phyloP scores from a whole-genome alignment of 305 asterid genomes.

The Fraxinus xanthoxyloides region DNA sequence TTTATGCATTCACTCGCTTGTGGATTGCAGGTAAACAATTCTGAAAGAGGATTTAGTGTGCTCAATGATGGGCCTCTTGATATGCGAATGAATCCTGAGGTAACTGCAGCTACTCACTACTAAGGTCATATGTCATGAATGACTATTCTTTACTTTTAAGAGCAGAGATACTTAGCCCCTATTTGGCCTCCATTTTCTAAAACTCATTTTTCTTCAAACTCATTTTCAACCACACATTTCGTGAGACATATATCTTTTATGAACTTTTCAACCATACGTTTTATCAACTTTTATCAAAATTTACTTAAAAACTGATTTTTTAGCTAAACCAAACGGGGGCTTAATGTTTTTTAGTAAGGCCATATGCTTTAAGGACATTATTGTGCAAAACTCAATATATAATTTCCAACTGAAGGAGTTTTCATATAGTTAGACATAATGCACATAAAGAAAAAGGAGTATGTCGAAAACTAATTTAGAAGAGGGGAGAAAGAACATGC shows the following conservation, averaged over 20 bases:
- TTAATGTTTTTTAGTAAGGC: not conserved
- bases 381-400: not conserved
- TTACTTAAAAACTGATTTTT: not conserved
- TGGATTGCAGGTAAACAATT: slow-evolving; percentile 71
- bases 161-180: not conserved
- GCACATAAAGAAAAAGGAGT: not conserved
- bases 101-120: slow-evolving; percentile 27
- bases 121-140: slow-evolving; percentile 1
- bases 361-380: not conserved
- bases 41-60: slow-evolving; percentile 89
- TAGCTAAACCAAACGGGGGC: not conserved
- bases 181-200: not conserved
- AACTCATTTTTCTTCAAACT: not conserved
- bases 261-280: too few relatives aligned
- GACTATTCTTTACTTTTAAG: not conserved
- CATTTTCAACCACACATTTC: not conserved
- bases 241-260: not conserved
- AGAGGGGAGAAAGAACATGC: not conserved
- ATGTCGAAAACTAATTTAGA: not conserved
- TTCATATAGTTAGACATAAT: not conserved
- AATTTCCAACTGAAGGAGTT: not conserved
- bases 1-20: not conserved
- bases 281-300: not conserved
- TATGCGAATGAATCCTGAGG: slow-evolving; percentile 99
- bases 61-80: slow-evolving; percentile 91